Conservation (phyloP, 192 early-diverging fungal species). For the Phlyctochytrium planicorne region DNA sequence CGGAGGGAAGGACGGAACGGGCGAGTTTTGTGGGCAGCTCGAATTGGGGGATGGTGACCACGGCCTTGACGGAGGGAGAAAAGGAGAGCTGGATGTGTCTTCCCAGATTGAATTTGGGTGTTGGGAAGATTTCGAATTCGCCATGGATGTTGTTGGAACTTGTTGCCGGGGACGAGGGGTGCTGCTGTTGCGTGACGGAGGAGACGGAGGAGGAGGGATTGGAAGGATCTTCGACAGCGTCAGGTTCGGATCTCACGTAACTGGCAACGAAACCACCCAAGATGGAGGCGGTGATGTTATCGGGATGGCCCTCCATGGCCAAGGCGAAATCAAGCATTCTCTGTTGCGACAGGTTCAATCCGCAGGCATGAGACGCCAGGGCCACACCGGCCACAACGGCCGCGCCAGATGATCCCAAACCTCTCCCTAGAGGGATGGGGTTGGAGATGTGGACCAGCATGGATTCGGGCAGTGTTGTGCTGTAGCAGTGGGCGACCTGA, state of each 20-base stretch:
- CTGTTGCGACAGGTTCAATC: slow-evolving; percentile 66
- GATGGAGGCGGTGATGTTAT: slow-evolving; percentile 93
- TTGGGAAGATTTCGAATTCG: neutral
- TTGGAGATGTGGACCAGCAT: slow-evolving; percentile 80
- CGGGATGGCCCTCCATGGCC: slow-evolving; percentile 95
- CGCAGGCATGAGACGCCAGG: slow-evolving; percentile 73
- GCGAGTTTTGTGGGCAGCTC: slow-evolving; percentile 91
- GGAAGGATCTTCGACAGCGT: neutral
- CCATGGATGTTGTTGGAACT: neutral
- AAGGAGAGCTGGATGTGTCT: slow-evolving; percentile 30
- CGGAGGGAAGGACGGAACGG: slow-evolving; percentile 75
- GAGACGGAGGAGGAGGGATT: neutral
- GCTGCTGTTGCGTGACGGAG: slow-evolving; percentile 6
- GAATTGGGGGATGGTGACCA: slow-evolving; percentile 74
- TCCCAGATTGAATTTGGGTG: slow-evolving; percentile 29
- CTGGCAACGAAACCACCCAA: slow-evolving; percentile 93
- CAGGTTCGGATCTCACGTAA: slow-evolving; percentile 62
- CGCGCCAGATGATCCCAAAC: slow-evolving; percentile 93
- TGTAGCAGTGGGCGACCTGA: slow-evolving; percentile 77
- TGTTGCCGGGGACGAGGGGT: no score
- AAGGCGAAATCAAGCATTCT: slow-evolving; percentile 89
- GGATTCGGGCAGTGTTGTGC: slow-evolving; percentile 57
- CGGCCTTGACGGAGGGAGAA: slow-evolving; percentile 31
- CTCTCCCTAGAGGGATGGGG: slow-evolving; percentile 92
- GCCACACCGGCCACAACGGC: slow-evolving; percentile 93